phyloP scores from a whole-genome alignment of 306 rosid genomes.

The Vigna reflexopilosa region DNA sequence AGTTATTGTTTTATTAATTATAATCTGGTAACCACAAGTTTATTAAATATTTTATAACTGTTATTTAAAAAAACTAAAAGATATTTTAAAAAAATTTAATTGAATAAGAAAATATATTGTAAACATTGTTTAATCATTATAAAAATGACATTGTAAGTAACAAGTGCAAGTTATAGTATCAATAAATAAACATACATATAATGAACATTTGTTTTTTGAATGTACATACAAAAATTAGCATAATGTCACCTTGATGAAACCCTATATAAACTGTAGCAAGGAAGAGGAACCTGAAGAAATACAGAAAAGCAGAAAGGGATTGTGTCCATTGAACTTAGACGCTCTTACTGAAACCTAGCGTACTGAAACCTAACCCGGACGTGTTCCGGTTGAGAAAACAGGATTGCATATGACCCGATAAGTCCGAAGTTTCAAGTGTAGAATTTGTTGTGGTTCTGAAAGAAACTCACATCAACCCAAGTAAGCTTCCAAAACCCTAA shows the following conservation, averaged over 20 bases:
- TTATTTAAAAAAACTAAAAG: no score
- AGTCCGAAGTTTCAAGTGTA: slow-evolving; percentile 67
- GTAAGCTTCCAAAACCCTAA: slow-evolving; percentile 55
- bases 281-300: neutral
- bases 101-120: no score
- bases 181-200: neutral
- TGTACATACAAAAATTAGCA: neutral
- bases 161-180: neutral
- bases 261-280: slow-evolving; percentile 17
- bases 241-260: neutral
- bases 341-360: slow-evolving; percentile 51
- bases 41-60: no score
- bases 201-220: neutral
- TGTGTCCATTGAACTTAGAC: slow-evolving; percentile 40
- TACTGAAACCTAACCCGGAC: slow-evolving; percentile 68
- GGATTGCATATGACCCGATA: slow-evolving; percentile 66
- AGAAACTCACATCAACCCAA: slow-evolving; percentile 48
- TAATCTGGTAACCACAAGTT: no score
- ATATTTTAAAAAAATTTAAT: no score
- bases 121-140: no score
- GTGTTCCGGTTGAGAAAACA: slow-evolving; percentile 54
- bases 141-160: neutral
- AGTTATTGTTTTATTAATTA: no score
- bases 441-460: slow-evolving; percentile 60
- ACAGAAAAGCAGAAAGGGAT: neutral